Evolutionary conservation across 495 filamentous ascomycete species (phyloP).

Genomic region (Hypoxylon perforatum): DNA sequence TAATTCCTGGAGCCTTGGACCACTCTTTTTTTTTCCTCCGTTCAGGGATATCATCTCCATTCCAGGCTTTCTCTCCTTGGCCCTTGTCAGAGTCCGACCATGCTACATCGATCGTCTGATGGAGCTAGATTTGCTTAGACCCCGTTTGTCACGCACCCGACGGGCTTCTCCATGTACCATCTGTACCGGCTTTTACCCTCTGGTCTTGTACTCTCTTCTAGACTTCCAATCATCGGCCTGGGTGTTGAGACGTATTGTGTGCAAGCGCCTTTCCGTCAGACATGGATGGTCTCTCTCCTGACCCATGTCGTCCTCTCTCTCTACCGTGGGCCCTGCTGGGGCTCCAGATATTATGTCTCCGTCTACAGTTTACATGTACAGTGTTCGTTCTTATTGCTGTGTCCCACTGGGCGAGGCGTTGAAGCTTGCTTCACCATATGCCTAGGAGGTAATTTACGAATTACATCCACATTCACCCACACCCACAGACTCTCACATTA

Average conservation of each 20-base stretch:
- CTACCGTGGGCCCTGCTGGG: not conserved
- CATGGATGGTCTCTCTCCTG: constrained; percentile 40
- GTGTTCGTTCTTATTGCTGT: constrained; percentile 19
- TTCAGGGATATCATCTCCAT: constrained; percentile 41
- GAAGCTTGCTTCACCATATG: constrained; percentile 32
- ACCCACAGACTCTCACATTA: constrained; percentile 23
- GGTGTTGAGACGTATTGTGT: constrained; percentile 41
- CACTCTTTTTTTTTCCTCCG: constrained; percentile 26
- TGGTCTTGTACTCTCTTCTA: constrained; percentile 14
- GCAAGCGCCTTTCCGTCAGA: constrained; percentile 36
- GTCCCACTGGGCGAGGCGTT: constrained; percentile 31
- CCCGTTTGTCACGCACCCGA: constrained; percentile 38
- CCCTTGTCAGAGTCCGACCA: constrained; percentile 43
- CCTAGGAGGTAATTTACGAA: constrained; percentile 31
- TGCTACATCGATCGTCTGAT: constrained; percentile 47
- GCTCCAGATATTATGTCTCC: constrained; percentile 37
- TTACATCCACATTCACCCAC: constrained; percentile 31
- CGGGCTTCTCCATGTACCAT: not conserved
- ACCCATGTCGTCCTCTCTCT: constrained; percentile 35
- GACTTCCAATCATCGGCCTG: constrained; percentile 32
- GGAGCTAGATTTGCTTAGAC: constrained; percentile 44
- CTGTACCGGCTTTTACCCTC: not conserved
- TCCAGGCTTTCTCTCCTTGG: constrained; percentile 39
- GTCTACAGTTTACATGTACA: constrained; percentile 24
- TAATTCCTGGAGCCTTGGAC: constrained; percentile 19